phyloP scores from a whole-genome alignment of 768 basidiomycete genomes.

The Boletus vermiculosoides region DNA sequence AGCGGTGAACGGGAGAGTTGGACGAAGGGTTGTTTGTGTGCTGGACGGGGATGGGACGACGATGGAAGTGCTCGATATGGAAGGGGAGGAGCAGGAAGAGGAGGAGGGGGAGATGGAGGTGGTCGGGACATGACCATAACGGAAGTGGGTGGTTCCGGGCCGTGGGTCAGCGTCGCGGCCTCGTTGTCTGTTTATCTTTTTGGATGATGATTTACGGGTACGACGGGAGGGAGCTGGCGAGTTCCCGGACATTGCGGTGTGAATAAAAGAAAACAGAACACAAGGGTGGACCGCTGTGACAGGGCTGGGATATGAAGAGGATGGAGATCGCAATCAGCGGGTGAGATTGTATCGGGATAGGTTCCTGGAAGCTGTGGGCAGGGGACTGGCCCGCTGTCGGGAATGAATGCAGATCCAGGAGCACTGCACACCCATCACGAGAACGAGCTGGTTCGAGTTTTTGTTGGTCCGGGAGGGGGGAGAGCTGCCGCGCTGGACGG shows the following conservation, averaged over 20 bases:
- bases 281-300: slow-evolving; percentile 9
- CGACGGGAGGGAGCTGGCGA: slow-evolving; percentile 28
- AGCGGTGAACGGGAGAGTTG: slow-evolving; percentile 71
- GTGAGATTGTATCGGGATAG: slow-evolving; percentile 23
- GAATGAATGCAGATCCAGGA: slow-evolving; percentile 37
- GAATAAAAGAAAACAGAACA: slow-evolving; percentile 32
- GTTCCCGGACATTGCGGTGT: slow-evolving; percentile 44
- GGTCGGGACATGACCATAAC: slow-evolving; percentile 22
- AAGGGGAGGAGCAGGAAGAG: slow-evolving; percentile 54
- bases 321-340: slow-evolving; percentile 25
- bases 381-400: slow-evolving; percentile 18
- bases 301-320: neutral
- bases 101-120: slow-evolving; percentile 35
- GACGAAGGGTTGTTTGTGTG: slow-evolving; percentile 74
- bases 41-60: slow-evolving; percentile 60
- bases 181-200: slow-evolving; percentile 26
- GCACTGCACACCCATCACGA: slow-evolving; percentile 3
- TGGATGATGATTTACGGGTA: slow-evolving; percentile 22
- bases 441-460: neutral
- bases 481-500: slow-evolving; percentile 28
- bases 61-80: slow-evolving; percentile 77
- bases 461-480: slow-evolving; percentile 1
- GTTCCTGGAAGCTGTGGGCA: slow-evolving; percentile 33
- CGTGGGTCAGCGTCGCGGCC: slow-evolving; percentile 25
- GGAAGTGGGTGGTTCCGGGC: slow-evolving; percentile 13